Percentiles rank a stretch among this genome's conserved stretches.
Conservation (phyloP, 768 basidiomycete species). For the Trametes meyenii region DNA sequence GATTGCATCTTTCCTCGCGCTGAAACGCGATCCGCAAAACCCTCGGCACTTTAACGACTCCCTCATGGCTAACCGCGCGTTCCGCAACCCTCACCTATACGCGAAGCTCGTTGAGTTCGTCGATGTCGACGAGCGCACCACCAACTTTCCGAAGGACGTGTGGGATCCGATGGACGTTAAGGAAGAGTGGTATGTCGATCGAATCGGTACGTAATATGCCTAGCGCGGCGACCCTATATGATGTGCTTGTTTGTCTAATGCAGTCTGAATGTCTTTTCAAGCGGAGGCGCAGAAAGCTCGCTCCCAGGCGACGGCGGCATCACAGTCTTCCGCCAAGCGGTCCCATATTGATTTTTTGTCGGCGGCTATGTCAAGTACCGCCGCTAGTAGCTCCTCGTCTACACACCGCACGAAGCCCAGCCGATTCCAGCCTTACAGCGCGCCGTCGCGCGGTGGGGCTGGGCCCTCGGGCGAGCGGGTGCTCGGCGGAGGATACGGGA, state of each 20-base stretch:
- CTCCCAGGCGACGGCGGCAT: constrained; percentile 44
- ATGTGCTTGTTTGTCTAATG: not conserved
- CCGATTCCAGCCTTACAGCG: constrained; percentile 9
- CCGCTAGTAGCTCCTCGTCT: not conserved
- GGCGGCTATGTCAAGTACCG: constrained; percentile 7
- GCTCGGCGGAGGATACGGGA: constrained; percentile 19
- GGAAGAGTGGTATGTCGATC: constrained; percentile 75
- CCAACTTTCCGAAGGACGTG: constrained; percentile 71
- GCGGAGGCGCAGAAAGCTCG: constrained; percentile 45
- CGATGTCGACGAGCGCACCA: constrained; percentile 85
- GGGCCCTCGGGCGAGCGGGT: constrained; percentile 7
- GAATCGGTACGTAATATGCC: constrained; percentile 64
- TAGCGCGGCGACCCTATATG: not conserved
- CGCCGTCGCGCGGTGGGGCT: not conserved
- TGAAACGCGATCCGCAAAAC: constrained; percentile 63
- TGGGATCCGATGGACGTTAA: constrained; percentile 73
- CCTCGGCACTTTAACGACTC: constrained; percentile 96
- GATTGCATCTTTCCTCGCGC: constrained; percentile 71
- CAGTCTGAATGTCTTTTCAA: constrained; percentile 13
- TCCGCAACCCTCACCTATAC: constrained; percentile 97
- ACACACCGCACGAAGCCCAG: not conserved
- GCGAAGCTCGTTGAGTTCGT: constrained; percentile 94
- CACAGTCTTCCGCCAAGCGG: constrained; percentile 43
- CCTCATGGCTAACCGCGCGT: constrained; percentile 88
- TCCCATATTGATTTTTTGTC: constrained; percentile 47